These are phyloP conservation scores for Selaginella tamariscina DNA, from an alignment of 75 land plant species.

Conservation along the genomic window DNA sequence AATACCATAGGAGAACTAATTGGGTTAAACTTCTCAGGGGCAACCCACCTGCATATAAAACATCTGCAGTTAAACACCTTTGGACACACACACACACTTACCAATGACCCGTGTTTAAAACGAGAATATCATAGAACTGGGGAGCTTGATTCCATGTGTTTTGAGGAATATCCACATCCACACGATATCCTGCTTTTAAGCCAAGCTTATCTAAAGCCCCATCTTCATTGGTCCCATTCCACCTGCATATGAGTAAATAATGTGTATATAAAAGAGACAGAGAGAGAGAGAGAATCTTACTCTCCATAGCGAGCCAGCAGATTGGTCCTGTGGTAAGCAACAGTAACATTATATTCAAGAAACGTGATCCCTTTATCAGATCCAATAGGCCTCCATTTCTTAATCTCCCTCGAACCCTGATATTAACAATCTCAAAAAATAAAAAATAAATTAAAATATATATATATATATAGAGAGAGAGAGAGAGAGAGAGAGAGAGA, in stretches of 20 bases:
- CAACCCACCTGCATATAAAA: conserved; percentile 71
- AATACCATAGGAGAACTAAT: conserved; percentile 71
- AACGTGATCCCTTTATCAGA: conserved; percentile 79
- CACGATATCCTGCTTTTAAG: conserved; percentile 53
- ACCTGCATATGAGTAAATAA: conserved; percentile 31
- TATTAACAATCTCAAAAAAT: too few relatives aligned
- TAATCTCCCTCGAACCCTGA: too few relatives aligned
- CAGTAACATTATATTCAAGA: conserved; percentile 55
- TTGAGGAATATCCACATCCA: conserved; percentile 83
- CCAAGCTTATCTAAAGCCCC: conserved; percentile 61
- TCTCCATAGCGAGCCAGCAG: conserved; percentile 66
- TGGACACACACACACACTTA: too few relatives aligned
- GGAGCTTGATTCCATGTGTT: conserved; percentile 64
- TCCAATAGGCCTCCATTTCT: conserved; percentile 67
- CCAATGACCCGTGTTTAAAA: conserved; percentile 90
- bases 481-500: too few relatives aligned
- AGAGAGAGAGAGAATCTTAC: conserved; percentile 30
- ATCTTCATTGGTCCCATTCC: conserved; percentile 43
- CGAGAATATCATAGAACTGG: conserved; percentile 55
- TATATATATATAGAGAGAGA: too few relatives aligned
- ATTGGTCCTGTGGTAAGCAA: conserved; percentile 89
- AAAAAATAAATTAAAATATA: too few relatives aligned
- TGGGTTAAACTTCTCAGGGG: conserved; percentile 84
- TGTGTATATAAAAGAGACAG: too few relatives aligned
- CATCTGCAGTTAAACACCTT: too few relatives aligned